Evolutionary conservation across 1,139 yeast species (phyloP).

Genomic region (Suhomyces bokatorum): DNA sequence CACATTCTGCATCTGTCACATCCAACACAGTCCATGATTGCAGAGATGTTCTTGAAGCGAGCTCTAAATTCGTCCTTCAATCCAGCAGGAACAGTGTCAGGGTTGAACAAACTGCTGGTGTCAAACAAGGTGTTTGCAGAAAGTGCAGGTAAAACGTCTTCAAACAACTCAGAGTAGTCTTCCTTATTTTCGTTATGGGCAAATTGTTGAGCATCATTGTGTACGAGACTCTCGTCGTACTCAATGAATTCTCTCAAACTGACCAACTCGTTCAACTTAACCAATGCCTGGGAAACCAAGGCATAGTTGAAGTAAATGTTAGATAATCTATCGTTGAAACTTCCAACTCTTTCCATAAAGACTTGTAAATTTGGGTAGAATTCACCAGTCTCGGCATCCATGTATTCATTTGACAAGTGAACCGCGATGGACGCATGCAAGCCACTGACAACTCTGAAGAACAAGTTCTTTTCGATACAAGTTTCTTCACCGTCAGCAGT

Average conservation of each 20-base stretch:
- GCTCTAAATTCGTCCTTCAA: constrained; percentile 79
- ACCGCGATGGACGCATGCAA: constrained; percentile 96
- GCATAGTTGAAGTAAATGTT: constrained; percentile 94
- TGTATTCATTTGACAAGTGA: constrained; percentile 84
- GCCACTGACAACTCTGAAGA: constrained; percentile 85
- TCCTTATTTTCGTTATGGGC: constrained; percentile 41
- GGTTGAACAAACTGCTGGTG: constrained; percentile 50
- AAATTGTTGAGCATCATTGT: constrained; percentile 16
- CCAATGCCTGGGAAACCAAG: constrained; percentile 75
- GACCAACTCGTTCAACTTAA: constrained; percentile 51
- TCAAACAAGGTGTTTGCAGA: constrained; percentile 43
- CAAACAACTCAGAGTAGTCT: constrained; percentile 21
- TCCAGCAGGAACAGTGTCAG: constrained; percentile 55
- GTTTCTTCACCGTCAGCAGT: constrained; percentile 42
- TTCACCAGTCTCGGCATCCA: constrained; percentile 68
- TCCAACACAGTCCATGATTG: constrained; percentile 97
- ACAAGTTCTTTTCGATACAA: constrained; percentile 83
- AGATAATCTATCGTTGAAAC: constrained; percentile 82
- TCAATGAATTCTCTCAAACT: constrained; percentile 30
- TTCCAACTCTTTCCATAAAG: constrained; percentile 89
- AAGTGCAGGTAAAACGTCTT: constrained; percentile 31
- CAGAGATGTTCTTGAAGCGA: constrained; percentile 85
- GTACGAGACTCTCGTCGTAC: constrained; percentile 42
- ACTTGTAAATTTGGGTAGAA: constrained; percentile 83
- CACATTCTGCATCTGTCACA: constrained; percentile 96